Conservation (phyloP, 2,329 filamentous ascomycete genomes). For the Cadophora gregata region DNA sequence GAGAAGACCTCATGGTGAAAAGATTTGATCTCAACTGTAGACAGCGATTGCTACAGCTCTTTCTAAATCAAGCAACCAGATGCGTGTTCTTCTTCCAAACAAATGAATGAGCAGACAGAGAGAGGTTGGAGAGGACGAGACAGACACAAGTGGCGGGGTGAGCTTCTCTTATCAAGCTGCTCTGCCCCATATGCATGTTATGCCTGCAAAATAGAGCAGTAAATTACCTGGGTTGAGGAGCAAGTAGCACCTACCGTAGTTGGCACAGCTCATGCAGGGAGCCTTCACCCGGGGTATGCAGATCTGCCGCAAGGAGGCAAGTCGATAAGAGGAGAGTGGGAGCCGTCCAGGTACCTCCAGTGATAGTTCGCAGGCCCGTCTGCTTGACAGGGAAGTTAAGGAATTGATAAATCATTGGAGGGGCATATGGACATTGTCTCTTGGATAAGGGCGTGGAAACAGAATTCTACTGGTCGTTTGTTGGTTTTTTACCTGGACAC, state of each 20-base stretch:
- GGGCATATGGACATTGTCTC: not conserved
- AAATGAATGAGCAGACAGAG: constrained; percentile 16
- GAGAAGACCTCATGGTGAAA: constrained; percentile 38
- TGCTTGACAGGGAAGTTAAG: too few species aligned
- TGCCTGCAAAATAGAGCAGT: constrained; percentile 13
- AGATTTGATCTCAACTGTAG: constrained; percentile 15
- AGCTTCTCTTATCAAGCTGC: constrained; percentile 20
- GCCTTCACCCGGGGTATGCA: constrained; percentile 1
- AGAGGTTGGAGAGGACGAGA: not conserved
- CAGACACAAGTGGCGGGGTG: not conserved
- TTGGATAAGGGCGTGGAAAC: constrained; percentile 8
- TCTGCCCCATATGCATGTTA: not conserved
- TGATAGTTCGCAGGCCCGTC: not conserved
- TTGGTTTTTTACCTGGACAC: constrained; percentile 4
- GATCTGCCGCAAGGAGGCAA: constrained; percentile 21
- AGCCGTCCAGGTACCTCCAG: not conserved
- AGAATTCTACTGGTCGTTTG: not conserved
- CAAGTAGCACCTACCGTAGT: constrained; percentile 22
- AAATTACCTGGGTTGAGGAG: constrained; percentile 13
- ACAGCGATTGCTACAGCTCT: constrained; percentile 22
- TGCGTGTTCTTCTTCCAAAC: constrained; percentile 2
- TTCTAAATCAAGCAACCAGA: constrained; percentile 19
- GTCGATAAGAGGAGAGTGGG: constrained; percentile 18
- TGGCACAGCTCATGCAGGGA: constrained; percentile 22
- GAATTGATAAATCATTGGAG: too few species aligned